These are phyloP conservation scores for Ceratobasidium sp. DNA, from an alignment of 1,284 basidiomycete genomes.

Conservation along the genomic window DNA sequence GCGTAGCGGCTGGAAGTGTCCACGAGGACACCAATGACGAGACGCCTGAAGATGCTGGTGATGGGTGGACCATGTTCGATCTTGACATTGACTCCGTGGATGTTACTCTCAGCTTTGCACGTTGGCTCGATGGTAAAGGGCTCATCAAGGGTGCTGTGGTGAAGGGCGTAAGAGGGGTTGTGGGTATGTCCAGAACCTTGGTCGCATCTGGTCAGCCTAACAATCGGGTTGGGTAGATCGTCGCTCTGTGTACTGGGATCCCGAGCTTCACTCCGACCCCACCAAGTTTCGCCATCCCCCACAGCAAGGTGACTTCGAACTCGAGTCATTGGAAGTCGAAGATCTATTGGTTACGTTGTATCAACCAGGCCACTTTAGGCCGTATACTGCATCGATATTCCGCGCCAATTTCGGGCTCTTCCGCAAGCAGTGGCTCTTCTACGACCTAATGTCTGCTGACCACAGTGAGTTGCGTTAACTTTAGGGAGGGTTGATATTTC, in stretches of 20 bases:
- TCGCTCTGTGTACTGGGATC: conserved; percentile 89
- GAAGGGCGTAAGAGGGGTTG: conserved; percentile 92
- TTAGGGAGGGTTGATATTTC: background rate
- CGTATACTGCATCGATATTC: conserved; percentile 96
- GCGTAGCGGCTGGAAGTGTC: conserved; percentile 24
- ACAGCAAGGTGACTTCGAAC: conserved; percentile 88
- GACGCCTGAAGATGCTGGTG: conserved; percentile 44
- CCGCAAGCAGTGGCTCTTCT: conserved; percentile 95
- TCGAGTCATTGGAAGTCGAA: conserved; percentile 89
- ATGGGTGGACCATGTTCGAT: conserved; percentile 84
- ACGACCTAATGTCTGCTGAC: conserved; percentile 91
- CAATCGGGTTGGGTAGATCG: conserved; percentile 70
- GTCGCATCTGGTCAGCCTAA: conserved; percentile 8
- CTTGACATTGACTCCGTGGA: conserved; percentile 94
- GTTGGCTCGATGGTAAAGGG: conserved; percentile 97
- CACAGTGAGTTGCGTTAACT: conserved; percentile 59
- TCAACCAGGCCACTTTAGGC: conserved; percentile 92
- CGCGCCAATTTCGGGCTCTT: conserved; percentile 88
- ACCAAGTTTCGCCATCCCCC: conserved; percentile 80
- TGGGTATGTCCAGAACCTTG: conserved; percentile 66
- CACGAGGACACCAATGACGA: conserved; percentile 59
- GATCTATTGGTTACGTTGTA: conserved; percentile 95
- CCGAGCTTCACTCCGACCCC: conserved; percentile 79
- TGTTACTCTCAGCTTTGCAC: conserved; percentile 90
- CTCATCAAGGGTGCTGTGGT: conserved; percentile 90